A percentile compares a stretch with the other conserved stretches of the same genome.
Evolutionary conservation across 2,329 filamentous ascomycete genomes (phyloP).

Genomic region (Zelopaecilomyces penicillatus): DNA sequence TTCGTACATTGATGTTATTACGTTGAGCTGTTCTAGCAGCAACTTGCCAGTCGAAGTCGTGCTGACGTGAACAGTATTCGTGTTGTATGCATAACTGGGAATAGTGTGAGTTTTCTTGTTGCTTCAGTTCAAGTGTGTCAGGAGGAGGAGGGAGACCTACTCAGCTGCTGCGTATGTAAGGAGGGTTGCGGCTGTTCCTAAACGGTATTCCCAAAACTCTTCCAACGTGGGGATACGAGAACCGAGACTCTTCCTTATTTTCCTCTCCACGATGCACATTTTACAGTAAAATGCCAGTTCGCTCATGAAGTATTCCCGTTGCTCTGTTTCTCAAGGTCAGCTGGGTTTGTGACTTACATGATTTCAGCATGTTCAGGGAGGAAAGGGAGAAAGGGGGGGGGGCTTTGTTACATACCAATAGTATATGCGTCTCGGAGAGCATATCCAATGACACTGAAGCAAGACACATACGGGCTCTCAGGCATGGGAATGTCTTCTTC

Average conservation of each 20-base stretch:
- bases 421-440: neutral
- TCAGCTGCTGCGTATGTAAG: neutral
- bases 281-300: neutral
- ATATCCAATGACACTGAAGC: neutral
- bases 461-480: neutral
- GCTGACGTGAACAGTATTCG: neutral
- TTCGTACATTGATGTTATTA: neutral
- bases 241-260: neutral
- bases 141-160: neutral
- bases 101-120: neutral
- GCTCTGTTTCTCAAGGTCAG: neutral
- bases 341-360: neutral
- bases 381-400: no score
- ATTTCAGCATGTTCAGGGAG: neutral
- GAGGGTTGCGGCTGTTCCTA: neutral
- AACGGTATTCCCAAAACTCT: neutral
- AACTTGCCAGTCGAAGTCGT: neutral
- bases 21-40: neutral
- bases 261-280: neutral
- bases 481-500: neutral
- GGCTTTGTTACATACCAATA: neutral
- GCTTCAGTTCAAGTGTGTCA: neutral
- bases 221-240: neutral
- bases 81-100: neutral
- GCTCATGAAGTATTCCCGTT: neutral